Conservation (phyloP, 2,329 filamentous ascomycete species). For the Chaetomium globosum region DNA sequence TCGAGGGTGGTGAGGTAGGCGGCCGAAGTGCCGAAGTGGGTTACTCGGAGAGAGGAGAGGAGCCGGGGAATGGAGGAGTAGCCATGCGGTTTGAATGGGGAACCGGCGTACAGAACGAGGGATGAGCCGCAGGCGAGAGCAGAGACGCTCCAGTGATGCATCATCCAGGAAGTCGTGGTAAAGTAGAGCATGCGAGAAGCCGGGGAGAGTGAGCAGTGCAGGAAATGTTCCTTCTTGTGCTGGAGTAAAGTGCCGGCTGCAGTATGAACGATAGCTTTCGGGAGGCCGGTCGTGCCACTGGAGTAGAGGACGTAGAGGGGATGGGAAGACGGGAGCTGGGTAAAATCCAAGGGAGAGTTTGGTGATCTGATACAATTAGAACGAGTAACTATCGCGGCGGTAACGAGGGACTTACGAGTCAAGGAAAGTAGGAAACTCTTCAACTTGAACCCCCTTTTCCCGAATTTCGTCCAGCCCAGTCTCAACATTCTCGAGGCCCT, state of each 20-base stretch:
- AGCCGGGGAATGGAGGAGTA: slow-evolving; percentile 81
- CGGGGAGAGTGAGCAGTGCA: slow-evolving; percentile 79
- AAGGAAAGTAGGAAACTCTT: slow-evolving; percentile 53
- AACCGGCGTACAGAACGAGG: slow-evolving; percentile 87
- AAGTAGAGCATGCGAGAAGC: slow-evolving; percentile 84
- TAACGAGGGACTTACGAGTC: slow-evolving; percentile 37
- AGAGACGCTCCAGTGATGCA: slow-evolving; percentile 97
- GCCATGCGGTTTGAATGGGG: slow-evolving; percentile 79
- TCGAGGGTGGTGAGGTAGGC: slow-evolving; percentile 92
- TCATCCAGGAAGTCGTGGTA: slow-evolving; percentile 97
- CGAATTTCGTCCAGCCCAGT: slow-evolving; percentile 49
- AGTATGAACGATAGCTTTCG: slow-evolving; percentile 94
- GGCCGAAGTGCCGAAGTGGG: slow-evolving; percentile 92
- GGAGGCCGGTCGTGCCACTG: slow-evolving; percentile 81
- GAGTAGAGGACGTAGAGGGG: slow-evolving; percentile 94
- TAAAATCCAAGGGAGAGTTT: slow-evolving; percentile 62
- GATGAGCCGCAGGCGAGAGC: slow-evolving; percentile 81
- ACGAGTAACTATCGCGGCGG: neutral
- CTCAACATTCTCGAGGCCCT: slow-evolving; percentile 57
- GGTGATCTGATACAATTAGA: slow-evolving; percentile 41
- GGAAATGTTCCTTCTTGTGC: slow-evolving; percentile 93
- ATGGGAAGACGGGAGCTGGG: slow-evolving; percentile 79
- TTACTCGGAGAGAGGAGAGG: slow-evolving; percentile 78
- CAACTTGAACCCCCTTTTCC: slow-evolving; percentile 46
- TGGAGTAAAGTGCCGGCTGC: slow-evolving; percentile 87